Base-by-base conservation (phyloP, 129 eudicot genomes). In the Lactuca saligna region DNA sequence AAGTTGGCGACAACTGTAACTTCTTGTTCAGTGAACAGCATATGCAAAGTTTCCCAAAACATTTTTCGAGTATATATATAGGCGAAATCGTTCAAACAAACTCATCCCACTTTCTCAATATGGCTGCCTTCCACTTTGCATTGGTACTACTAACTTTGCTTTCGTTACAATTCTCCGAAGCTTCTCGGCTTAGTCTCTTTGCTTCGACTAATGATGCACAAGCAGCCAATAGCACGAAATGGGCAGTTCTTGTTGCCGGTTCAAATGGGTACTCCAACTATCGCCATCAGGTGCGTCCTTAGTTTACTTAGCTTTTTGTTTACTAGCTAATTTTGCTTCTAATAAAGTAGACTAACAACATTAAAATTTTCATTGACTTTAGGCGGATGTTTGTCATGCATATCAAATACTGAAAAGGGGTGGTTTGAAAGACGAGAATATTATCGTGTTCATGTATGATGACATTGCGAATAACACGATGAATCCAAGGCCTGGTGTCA, bases 171-270 rank as follows among this genome's bases (percentile, higher is more conserved):
- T 70, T 69, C 64, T 61, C 82, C 0, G 75, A 73, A 66, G 82
- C 82, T 48, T 25, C 61, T 7, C 69, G 79, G 34, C 54, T 12
- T 25, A 71, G 79, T 61, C 41, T 53, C 0, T 60, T 79, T 14
- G 42, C 75, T 60, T 61, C 70, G 14, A 63, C 15, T 53, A 17
- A 32, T 0, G 9, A 62, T 44, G 72, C 29, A 31, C 61, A 67
- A 3, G 5, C 39, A 10, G 58, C 25, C 25, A 68, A 61, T 13
- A 57, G 85, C 65, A 86, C 96, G 0, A 72, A 61, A 51, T 91
- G 97, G 97, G 97, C 97, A 3, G 92, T 91, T 86, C 91, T 91
- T 57, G 90, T 91, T 25, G 97, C 97, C 6, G 93, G 96, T 73
- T 91, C 97, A 5, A 77, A 63, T 0, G 88, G 87, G 2, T 91